phyloP scores from a whole-genome alignment of 1,284 basidiomycete genomes.

The Peniophora sp. region DNA sequence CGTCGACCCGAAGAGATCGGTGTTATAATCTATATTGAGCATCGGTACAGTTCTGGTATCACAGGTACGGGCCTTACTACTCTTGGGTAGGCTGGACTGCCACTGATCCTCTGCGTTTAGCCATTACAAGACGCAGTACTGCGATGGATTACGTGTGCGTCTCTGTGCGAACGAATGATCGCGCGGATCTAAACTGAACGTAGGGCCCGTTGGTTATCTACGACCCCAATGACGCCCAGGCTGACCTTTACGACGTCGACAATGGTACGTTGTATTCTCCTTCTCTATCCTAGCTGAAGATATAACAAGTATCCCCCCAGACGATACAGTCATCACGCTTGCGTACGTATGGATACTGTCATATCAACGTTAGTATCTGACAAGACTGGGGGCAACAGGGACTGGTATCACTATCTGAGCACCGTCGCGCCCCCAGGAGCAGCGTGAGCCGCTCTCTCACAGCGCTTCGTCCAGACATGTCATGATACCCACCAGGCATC shows the following conservation, averaged over 20 bases:
- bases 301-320: neutral
- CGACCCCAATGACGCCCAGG: slow-evolving; percentile 32
- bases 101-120: neutral
- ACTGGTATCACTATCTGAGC: slow-evolving; percentile 23
- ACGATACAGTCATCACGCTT: slow-evolving; percentile 24
- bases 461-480: neutral
- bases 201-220: slow-evolving; percentile 28
- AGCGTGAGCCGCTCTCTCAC: slow-evolving; percentile 1
- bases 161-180: too few relatives aligned
- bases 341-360: slow-evolving; percentile 29
- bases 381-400: neutral
- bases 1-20: slow-evolving; percentile 1
- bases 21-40: neutral
- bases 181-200: too few relatives aligned
- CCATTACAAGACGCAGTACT: slow-evolving; percentile 31
- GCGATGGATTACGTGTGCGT: slow-evolving; percentile 25
- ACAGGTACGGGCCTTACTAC: slow-evolving; percentile 7
- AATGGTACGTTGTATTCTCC: slow-evolving; percentile 20
- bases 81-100: neutral
- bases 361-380: slow-evolving; percentile 1
- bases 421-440: slow-evolving; percentile 1
- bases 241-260: slow-evolving; percentile 32
- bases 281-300: neutral
- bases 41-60: slow-evolving; percentile 14
- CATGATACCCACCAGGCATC: slow-evolving; percentile 7